A percentile compares a stretch with the other conserved stretches of the same genome.
These are phyloP conservation scores for Lentinula guzmanii DNA, from an alignment of 768 basidiomycete species.

Conservation along the genomic window DNA sequence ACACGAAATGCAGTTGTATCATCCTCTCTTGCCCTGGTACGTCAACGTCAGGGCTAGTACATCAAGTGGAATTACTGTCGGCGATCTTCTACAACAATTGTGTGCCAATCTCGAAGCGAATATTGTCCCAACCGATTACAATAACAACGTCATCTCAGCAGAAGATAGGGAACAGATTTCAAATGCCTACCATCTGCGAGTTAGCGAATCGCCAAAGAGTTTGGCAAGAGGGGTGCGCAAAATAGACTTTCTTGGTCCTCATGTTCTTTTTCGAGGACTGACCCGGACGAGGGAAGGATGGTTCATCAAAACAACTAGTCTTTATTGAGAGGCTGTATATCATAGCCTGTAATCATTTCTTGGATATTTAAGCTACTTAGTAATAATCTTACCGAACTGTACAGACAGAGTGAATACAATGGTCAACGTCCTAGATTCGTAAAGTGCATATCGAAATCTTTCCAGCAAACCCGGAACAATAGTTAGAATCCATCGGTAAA, in stretches of 20 bases:
- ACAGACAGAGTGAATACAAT: neutral
- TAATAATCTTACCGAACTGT: neutral
- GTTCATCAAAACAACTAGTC: slow-evolving; percentile 1
- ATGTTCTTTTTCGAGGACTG: slow-evolving; percentile 35
- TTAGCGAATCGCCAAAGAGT: neutral
- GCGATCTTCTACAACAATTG: slow-evolving; percentile 35
- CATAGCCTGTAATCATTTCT: neutral
- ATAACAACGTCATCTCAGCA: slow-evolving; percentile 21
- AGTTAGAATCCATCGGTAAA: neutral
- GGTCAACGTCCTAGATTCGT: too few relatives aligned
- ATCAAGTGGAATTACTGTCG: slow-evolving; percentile 34
- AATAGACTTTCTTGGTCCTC: neutral
- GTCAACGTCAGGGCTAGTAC: slow-evolving; percentile 33
- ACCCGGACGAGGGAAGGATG: slow-evolving; percentile 17
- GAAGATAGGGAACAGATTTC: neutral
- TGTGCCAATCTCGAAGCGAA: slow-evolving; percentile 24
- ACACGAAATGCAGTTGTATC: slow-evolving; percentile 37
- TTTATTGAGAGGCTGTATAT: neutral
- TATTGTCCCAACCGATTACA: slow-evolving; percentile 36
- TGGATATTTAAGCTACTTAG: neutral
- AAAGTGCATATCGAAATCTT: neutral
- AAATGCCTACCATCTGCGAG: slow-evolving; percentile 8
- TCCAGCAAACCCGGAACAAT: neutral
- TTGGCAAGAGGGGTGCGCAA: neutral
- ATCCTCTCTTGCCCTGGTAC: slow-evolving; percentile 42